Evolutionary conservation across 257 asterid genomes (phyloP).

Genomic region (Perilla frutescens): DNA sequence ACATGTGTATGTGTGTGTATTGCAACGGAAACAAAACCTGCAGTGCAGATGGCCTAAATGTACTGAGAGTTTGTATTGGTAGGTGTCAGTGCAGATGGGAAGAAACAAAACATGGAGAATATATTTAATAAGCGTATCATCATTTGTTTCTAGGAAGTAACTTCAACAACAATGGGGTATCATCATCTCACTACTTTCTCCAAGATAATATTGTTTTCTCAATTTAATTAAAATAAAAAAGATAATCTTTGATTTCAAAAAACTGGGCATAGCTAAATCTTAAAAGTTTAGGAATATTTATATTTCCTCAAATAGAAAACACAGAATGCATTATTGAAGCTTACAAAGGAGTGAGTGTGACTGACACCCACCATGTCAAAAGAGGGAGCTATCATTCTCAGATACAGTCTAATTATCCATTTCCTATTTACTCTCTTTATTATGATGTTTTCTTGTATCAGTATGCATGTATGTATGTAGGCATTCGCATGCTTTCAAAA

Average conservation of each 20-base stretch:
- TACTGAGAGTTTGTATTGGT: constrained; percentile 5
- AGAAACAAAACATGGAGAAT: constrained; percentile 32
- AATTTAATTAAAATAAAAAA: background rate
- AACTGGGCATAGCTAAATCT: background rate
- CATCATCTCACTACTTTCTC: constrained; percentile 5
- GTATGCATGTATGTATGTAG: background rate
- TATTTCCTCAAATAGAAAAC: background rate
- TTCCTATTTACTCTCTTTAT: constrained; percentile 36
- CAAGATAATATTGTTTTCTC: background rate
- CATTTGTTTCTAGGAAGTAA: constrained; percentile 4
- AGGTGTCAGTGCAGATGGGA: constrained; percentile 34
- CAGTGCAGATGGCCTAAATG: constrained; percentile 24
- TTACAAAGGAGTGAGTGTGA: constrained; percentile 20
- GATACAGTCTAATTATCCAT: constrained; percentile 28
- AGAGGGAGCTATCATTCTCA: constrained; percentile 32
- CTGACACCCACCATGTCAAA: constrained; percentile 31
- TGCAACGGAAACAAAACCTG: constrained; percentile 34
- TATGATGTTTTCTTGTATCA: constrained; percentile 13
- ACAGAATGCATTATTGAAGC: constrained; percentile 22
- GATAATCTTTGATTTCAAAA: constrained; percentile 2
- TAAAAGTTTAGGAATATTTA: too few species aligned
- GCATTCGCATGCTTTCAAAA: constrained; percentile 7
- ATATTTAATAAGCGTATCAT: constrained; percentile 30
- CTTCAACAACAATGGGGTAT: constrained; percentile 6
- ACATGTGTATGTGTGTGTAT: background rate